Evolutionary conservation across 371 early-diverging fungal species (phyloP), one percentile per base, ranked within the genome.

Genomic region (Mucor irregularis): DNA sequence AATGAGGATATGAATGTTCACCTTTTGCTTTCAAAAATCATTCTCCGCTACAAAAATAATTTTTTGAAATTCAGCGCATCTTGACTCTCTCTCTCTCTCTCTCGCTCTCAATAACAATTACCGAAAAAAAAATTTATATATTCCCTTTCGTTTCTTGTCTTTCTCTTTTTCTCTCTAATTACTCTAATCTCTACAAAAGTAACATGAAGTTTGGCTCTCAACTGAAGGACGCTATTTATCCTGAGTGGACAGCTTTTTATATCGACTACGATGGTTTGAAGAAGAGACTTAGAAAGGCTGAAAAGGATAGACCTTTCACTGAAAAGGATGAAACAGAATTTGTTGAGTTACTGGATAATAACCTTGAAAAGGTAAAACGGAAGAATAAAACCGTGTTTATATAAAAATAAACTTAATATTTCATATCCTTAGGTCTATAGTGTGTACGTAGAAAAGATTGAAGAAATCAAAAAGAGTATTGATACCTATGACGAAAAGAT

Each of bases 191-290:
- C n/a, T n/a, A 42, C 0, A 40, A 5, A 22, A 1, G 24, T n/a
- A 44, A 21, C 6, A 98, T 98, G 99, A 95, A 95, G 82, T 98
- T 97, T 80, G 95, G 93, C 51, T 84, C 89, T 56, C 92, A 93
- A 71, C 81, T 97, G 25, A 80, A 84, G 56, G 88, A 89, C 33
- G 81, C 87, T 34, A 82, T 92, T 49, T 87, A 89, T 66, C 88
- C 89, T 11, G 95, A 94, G 61, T 98, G 97, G 94, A 81, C 84
- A 46, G 84, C 84, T 58, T 89, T 91, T 71, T 98, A 97, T 69
- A 68, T 97, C 22, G 94, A 95, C 62, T 99, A 98, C 62, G 89
- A 93, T 55, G 87, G 83, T 2, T 85, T 97, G 58, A 97, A 95
- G 71, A 81, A 78, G 22, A 87, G 82, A 53, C 83, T 96, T 54